These are phyloP conservation scores for Ophiostoma angusticollis DNA, from an alignment of 2,329 filamentous ascomycete genomes.

Conservation along the genomic window DNA sequence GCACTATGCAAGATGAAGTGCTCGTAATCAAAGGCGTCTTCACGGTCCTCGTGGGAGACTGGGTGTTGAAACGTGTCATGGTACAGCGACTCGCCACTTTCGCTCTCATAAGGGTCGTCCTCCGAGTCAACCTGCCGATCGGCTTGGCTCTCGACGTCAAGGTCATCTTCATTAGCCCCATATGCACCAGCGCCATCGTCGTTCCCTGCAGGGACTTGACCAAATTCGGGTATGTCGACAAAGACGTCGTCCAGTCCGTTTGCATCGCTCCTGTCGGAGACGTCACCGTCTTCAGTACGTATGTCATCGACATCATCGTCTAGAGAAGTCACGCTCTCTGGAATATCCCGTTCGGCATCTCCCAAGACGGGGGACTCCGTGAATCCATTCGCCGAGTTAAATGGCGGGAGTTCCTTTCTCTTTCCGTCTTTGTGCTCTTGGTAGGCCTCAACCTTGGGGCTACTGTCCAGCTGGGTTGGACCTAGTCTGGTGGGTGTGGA, in stretches of 20 bases:
- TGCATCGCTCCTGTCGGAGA: conserved; percentile 15
- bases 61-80: conserved; percentile 47
- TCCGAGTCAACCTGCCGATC: conserved; percentile 13
- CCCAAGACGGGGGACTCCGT: conserved; percentile 5
- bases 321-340: conserved; percentile 2
- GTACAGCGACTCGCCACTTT: conserved; percentile 51
- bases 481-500: background rate
- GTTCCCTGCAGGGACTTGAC: conserved; percentile 5
- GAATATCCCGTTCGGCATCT: background rate
- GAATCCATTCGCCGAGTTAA: background rate
- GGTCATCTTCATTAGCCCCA: conserved; percentile 20
- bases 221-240: conserved; percentile 13
- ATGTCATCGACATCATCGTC: conserved; percentile 27
- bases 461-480: conserved; percentile 16
- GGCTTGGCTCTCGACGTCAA: background rate
- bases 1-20: conserved; percentile 91
- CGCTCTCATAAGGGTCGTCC: conserved; percentile 36
- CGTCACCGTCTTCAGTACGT: conserved; percentile 27
- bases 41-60: conserved; percentile 77
- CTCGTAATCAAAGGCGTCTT: conserved; percentile 93
- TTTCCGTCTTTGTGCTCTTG: conserved; percentile 17
- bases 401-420: conserved; percentile 13
- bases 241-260: conserved; percentile 22
- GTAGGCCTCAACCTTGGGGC: conserved; percentile 18
- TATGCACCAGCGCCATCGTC: conserved; percentile 22